phyloP scores from a whole-genome alignment of 441 rosid genomes.

The Erysimum cheiri region DNA sequence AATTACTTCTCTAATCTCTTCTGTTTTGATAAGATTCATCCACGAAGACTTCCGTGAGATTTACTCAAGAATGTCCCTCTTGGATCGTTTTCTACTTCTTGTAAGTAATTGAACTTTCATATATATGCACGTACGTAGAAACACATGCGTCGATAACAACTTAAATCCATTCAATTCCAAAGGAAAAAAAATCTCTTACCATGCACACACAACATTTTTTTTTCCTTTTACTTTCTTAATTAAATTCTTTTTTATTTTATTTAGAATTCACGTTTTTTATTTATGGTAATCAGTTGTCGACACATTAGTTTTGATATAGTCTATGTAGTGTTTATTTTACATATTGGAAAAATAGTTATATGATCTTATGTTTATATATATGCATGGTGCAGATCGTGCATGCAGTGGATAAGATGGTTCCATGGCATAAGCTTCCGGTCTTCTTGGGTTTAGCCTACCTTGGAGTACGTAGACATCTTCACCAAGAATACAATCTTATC shows the following conservation, averaged over 20 bases:
- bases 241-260: too few relatives aligned
- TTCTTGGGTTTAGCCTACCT: constrained; percentile 54
- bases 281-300: too few relatives aligned
- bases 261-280: too few relatives aligned
- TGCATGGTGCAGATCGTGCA: constrained; percentile 54
- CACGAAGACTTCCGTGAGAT: constrained; percentile 56
- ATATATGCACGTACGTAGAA: not conserved
- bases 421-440: constrained; percentile 66
- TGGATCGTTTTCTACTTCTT: constrained; percentile 55
- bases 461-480: constrained; percentile 57
- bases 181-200: too few relatives aligned
- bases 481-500: constrained; percentile 57
- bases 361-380: not conserved
- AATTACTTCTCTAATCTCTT: constrained; percentile 40
- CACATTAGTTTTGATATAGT: too few relatives aligned
- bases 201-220: too few relatives aligned
- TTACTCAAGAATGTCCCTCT: constrained; percentile 53
- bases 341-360: not conserved
- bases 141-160: not conserved
- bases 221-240: too few relatives aligned
- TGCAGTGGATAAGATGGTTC: constrained; percentile 50
- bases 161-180: too few relatives aligned
- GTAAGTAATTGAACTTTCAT: constrained; percentile 40
- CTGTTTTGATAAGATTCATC: constrained; percentile 46
- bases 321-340: not conserved